Conservation (phyloP, 139 green algal species). For the Dunaliella sp. region DNA sequence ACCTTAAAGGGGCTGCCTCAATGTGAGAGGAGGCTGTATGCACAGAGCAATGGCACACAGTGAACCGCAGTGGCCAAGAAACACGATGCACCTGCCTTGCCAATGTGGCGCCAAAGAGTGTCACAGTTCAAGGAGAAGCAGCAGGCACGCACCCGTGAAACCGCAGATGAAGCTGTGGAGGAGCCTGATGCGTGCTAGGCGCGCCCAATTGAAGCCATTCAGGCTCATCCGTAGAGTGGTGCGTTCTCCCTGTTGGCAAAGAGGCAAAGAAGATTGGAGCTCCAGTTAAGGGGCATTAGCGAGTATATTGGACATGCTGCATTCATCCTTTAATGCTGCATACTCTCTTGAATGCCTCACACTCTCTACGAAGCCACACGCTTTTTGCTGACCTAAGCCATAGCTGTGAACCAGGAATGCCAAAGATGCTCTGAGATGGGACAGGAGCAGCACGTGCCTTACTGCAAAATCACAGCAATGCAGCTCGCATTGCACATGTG, state of each 20-base stretch:
- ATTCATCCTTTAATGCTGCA: not conserved
- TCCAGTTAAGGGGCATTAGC: not conserved
- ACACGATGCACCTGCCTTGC: no score
- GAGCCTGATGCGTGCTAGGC: slow-evolving; percentile 42
- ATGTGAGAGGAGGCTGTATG: not conserved
- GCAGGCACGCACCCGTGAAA: not conserved
- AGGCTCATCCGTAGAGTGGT: slow-evolving; percentile 4
- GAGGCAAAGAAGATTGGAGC: not conserved
- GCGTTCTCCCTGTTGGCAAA: not conserved
- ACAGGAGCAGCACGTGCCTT: no score
- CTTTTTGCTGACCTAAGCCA: no score
- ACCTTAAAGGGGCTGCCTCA: not conserved
- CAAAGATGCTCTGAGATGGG: not conserved
- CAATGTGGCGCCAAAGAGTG: no score
- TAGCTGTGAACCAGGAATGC: not conserved
- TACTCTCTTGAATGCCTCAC: no score
- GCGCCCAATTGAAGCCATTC: slow-evolving; percentile 47
- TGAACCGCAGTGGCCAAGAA: not conserved
- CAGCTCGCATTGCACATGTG: no score
- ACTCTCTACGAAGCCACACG: no score
- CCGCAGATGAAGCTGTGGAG: slow-evolving; percentile 43
- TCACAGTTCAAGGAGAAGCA: not conserved
- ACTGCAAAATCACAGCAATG: no score
- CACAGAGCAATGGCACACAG: not conserved
- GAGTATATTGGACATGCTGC: not conserved